Evolutionary conservation across 345 rosid genomes (phyloP), one percentile per base, ranked within the genome.

Genomic region (Gossypium rotundifolium): DNA sequence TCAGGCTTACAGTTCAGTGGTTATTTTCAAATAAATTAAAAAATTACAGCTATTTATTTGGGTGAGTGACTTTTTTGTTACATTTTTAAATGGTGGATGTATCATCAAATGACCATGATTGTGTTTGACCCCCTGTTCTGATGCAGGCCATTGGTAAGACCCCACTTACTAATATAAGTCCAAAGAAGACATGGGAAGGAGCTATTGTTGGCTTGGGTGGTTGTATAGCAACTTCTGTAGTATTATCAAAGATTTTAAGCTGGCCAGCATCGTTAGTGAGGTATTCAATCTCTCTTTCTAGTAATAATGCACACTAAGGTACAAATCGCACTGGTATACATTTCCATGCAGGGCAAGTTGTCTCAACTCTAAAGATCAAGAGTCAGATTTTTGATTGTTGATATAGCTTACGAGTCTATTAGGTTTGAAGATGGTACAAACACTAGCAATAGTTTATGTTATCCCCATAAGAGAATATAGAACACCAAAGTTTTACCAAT

Each of bases 151-250:
- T 90, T 84, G 97, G 98, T 44, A 86, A 84, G 84, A 92, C 96
- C 4, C 91, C 86, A 13, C 92, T 94, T 72, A 90, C 90, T 59
- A 88, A 77, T 79, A 83, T 92, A 72, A 92, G 98, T 79, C 98
- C 97, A 2, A 92, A 92, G 81, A 92, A 92, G 86, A 92, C 98
- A 64, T 92, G 98, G 98, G 98, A 92, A 82, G 98, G 98, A 75
- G 85, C 97, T 72, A 72, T 88, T 64, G 79, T 81, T 17, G 98
- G 97, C 54, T 80, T 94, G 79, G 92, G 85, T 70, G 98, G 98
- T 68, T 94, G 97, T 83, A 83, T 94, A 71, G 91, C 80, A 54
- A 85, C 88, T 20, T 80, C 93, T 65, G 52, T 60, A 25, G 42
- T 87, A 46, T 75, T 94, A n/a, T 87, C 89, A 44, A 91, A 83